Base-by-base conservation (phyloP, 257 asterid species). In the Leptodermis oblonga region DNA sequence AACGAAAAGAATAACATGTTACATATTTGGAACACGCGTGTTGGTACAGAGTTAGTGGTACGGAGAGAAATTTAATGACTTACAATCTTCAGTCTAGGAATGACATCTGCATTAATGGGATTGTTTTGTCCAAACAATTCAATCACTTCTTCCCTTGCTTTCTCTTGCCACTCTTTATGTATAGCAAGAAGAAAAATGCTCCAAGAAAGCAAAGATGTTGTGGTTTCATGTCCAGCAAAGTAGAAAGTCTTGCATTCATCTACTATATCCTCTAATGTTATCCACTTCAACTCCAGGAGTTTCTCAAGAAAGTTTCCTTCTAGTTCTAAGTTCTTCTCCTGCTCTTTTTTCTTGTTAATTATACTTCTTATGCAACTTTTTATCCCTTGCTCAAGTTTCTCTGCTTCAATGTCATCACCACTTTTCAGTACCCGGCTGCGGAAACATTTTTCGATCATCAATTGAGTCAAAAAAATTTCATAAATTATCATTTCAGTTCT, bases 241-340 rank as follows among this genome's bases (percentile, higher is more conserved):
- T 89, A 85, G 79, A 89, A 78, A 45, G 92, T 84, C 68, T 87
- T 89, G 86, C 95, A 89, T 51, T 89, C 96, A 68, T 88, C 95
- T 30, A 83, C 85, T 41, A 87, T 80, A n/a, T 85, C 88, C 56
- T 90, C 86, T 18, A 83, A 49, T 0, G 87, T 65, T 26, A 86
- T 77, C 79, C 75, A 51, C 62, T 25, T 39, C 54, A 81, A 77
- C 78, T 84, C 86, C 2, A 84, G 13, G 30, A 86, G 89, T 79
- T 80, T 83, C 9, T 75, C 89, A 18, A 88, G 86, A 74, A 86
- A 85, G 68, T 82, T 83, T 13, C 63, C 69, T 59, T 56, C 70
- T 4, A 33, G 45, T 59, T 56, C 70, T 4, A 33, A 51, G 52
- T 28, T 45, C 20, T 51, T 67, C 25, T 62, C 49, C 52, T 61